Conservation (phyloP, 1,284 basidiomycete species). For the Ganoderma resinaceum region DNA sequence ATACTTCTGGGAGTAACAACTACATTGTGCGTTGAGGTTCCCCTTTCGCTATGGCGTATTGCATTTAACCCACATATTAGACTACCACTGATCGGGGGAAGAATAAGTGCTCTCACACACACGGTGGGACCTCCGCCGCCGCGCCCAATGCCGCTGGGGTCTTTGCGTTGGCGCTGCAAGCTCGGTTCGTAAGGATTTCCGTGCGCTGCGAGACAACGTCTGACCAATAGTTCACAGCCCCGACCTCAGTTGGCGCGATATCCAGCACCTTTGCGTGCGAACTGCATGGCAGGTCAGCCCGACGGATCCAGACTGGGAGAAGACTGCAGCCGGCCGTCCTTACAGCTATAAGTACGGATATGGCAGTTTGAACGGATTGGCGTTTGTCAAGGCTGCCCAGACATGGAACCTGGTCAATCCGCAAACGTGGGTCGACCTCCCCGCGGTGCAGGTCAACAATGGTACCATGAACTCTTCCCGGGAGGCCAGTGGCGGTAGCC, state of each 20-base stretch:
- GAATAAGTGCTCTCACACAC: constrained; percentile 81
- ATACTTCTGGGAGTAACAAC: constrained; percentile 95
- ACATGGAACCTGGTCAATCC: constrained; percentile 92
- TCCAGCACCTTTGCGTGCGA: constrained; percentile 90
- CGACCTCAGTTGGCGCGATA: constrained; percentile 96
- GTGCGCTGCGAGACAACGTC: constrained; percentile 10
- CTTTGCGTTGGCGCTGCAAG: constrained; percentile 87
- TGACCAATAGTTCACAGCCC: constrained; percentile 57
- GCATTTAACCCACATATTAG: constrained; percentile 48
- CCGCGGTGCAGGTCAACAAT: constrained; percentile 70
- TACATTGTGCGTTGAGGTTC: constrained; percentile 74
- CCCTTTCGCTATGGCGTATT: background rate
- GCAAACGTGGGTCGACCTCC: constrained; percentile 88
- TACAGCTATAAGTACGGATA: constrained; percentile 99
- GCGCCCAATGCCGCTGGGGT: constrained; percentile 96
- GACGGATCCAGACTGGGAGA: constrained; percentile 95
- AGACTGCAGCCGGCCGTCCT: constrained; percentile 76
- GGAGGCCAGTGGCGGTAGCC: constrained; percentile 69
- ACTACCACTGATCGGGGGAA: constrained; percentile 95
- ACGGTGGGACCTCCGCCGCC: constrained; percentile 98
- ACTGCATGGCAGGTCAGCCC: constrained; percentile 85
- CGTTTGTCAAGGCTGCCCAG: constrained; percentile 84
- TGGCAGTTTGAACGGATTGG: constrained; percentile 87
- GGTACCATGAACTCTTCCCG: constrained; percentile 66
- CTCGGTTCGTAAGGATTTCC: constrained; percentile 59